These are phyloP conservation scores for Tulasnella sp. DNA, from an alignment of 768 basidiomycete genomes.

Conservation along the genomic window DNA sequence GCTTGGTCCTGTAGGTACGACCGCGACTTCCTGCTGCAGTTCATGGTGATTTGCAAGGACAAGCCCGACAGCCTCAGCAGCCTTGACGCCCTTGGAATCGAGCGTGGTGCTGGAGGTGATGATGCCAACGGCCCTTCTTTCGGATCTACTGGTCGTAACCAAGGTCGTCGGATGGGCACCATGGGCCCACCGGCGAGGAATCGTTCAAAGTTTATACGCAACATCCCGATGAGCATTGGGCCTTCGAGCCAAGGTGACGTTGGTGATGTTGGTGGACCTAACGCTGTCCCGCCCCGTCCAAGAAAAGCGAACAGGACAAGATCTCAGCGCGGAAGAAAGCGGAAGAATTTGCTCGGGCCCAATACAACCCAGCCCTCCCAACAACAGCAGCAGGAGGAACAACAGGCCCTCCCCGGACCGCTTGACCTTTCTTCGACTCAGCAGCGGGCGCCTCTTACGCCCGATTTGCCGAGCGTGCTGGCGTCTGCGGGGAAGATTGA, in stretches of 20 bases:
- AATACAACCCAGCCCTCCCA: too few relatives aligned
- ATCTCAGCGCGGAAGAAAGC: too few relatives aligned
- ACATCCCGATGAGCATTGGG: conserved; percentile 54
- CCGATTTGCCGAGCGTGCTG: conserved; percentile 34
- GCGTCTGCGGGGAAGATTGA: conserved; percentile 80
- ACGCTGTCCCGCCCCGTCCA: too few relatives aligned
- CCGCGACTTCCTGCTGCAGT: conserved; percentile 94
- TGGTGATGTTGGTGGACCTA: conserved; percentile 24
- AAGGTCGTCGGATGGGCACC: not conserved
- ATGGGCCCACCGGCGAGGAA: conserved; percentile 24
- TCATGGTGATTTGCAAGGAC: conserved; percentile 91
- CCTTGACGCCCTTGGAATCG: conserved; percentile 85
- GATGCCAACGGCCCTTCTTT: conserved; percentile 34
- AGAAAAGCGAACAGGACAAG: too few relatives aligned
- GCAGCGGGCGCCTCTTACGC: conserved; percentile 39
- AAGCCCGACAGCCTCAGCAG: conserved; percentile 86
- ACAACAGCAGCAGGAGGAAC: too few relatives aligned
- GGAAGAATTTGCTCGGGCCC: too few relatives aligned
- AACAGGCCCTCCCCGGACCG: too few relatives aligned
- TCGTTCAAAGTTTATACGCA: conserved; percentile 17
- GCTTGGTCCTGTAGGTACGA: conserved; percentile 58
- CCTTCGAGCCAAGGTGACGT: conserved; percentile 40
- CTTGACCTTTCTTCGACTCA: too few relatives aligned
- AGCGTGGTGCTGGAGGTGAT: conserved; percentile 52
- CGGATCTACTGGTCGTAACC: conserved; percentile 44